Base-by-base conservation (phyloP, 495 filamentous ascomycete genomes). In the Penicillium tannophilum region DNA sequence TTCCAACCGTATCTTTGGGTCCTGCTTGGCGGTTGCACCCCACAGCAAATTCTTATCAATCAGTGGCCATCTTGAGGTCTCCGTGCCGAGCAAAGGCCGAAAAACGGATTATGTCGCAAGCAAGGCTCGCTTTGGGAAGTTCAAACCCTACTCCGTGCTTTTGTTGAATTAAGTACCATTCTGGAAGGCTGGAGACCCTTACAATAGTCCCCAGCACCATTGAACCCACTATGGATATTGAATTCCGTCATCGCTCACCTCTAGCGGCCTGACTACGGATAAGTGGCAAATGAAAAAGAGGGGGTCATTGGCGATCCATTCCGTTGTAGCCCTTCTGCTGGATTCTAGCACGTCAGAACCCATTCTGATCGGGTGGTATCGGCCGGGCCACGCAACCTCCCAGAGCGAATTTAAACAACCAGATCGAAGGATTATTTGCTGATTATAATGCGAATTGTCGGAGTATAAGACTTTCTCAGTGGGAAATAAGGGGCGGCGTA, bases 21-120 rank as follows among this genome's bases (percentile, higher is more conserved):
- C n/a, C 39, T 36, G 31, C 33, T 17, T 39, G 33, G 42, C n/a
- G 53, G 42, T 44, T 9, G 14, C 49, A 42, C 60, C 49, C 42
- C 53, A 60, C 26, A 47, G 35, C 41, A 55, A 52, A 44, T 56
- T 61, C 62, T 70, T 70, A 70, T 70, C 67, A 70, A 70, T 68
- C 67, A 70, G 65, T 68, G 57, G 61, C 24, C 59, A 50, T 41
- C 52, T 52, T 11, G 28, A 51, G 24, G 17, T 41, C 35, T 11
- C 46, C 35, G 31, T 30, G 33, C 59, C 60, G 55, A 54, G 30
- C 30, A 41, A 60, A 35, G 41, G 57, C 67, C 67, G 67, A 69
- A 65, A 53, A 62, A 55, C 62, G 62, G 64, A 61, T 31, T 17
- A 19, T 9, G 43, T 62, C 52, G 57, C 54, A 36, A 30, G 45